Base-by-base conservation (phyloP, 2,329 filamentous ascomycete genomes). In the Trichoderma atrobrunneum region DNA sequence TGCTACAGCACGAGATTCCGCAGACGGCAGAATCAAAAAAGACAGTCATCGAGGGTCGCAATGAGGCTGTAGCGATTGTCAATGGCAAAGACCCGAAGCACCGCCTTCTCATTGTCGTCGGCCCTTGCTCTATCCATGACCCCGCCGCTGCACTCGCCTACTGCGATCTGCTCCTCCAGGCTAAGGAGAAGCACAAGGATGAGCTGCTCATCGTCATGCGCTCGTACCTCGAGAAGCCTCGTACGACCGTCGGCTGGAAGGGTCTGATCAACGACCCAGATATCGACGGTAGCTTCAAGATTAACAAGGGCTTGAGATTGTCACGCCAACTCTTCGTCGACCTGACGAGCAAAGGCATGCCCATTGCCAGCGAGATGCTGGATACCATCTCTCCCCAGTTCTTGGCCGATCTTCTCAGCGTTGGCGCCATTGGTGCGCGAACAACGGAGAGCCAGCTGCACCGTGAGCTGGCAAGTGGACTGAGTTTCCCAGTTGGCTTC, bases 351-450 rank as follows among this genome's bases (percentile, higher is more conserved):
- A 92, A 91, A 85, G 96, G 96, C 79, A 97, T 99, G 93, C 96
- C 96, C 34, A 91, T 99, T 78, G 96, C 96, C 57, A 95, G 91
- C 81, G 96, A 99, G 85, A 98, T 99, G 94, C 87, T 99, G 74
- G 96, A 99, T 81, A 98, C 96, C 68, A 98, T 98, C 81, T 97
- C 94, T 34, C 96, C 96, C 0, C 96, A 99, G 87, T 99, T 97
- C 88, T 85, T 98, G 65, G 94, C 95, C 67, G 96, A 99, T 82
- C 84, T 97, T 79, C 87, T 98, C 76, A 97, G 93, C 48, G 91
- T 97, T 14, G 96, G 96, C 71, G 96, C 96, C 32, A 91, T 99
- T 76, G 96, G 96, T 71, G 96, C 96, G n/a, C 89, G 96, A 74
- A 99, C 96, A 24, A 98, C 96, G 3, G 96, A 99, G 85, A 95